Evolutionary conservation across 2,329 filamentous ascomycete species (phyloP).

Genomic region (Xylaria sp.): DNA sequence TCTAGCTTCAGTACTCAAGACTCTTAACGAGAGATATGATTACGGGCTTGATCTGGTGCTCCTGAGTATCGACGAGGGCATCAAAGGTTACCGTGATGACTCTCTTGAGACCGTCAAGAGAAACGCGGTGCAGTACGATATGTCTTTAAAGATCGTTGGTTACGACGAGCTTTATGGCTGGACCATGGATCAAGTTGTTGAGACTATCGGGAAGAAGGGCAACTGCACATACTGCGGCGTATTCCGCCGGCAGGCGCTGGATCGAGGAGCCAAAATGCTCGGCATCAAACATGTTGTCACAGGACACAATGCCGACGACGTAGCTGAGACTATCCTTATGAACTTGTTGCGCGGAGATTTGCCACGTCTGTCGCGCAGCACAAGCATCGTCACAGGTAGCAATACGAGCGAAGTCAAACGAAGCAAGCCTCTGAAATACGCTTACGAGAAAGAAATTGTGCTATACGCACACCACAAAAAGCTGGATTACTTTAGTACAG

Average conservation of each 20-base stretch:
- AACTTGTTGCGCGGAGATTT: conserved; percentile 91
- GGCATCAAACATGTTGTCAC: conserved; percentile 94
- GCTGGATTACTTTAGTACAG: conserved; percentile 96
- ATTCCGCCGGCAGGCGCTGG: conserved; percentile 90
- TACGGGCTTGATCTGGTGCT: conserved; percentile 87
- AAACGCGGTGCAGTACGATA: conserved; percentile 87
- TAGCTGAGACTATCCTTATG: conserved; percentile 98
- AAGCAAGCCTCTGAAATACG: conserved; percentile 96
- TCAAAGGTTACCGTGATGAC: conserved; percentile 95
- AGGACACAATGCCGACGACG: conserved; percentile 96
- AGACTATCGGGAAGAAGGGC: conserved; percentile 94
- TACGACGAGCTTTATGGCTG: conserved; percentile 96
- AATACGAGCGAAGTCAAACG: conserved; percentile 86
- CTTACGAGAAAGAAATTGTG: conserved; percentile 99
- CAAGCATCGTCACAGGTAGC: conserved; percentile 83
- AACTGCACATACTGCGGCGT: conserved; percentile 99
- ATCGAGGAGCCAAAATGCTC: conserved; percentile 86
- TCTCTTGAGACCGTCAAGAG: conserved; percentile 95
- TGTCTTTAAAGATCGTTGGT: conserved; percentile 89
- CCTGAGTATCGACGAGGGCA: conserved; percentile 94
- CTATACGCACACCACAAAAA: conserved; percentile 97
- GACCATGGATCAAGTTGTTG: conserved; percentile 99
- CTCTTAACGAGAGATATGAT: conserved; percentile 84
- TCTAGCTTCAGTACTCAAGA: conserved; percentile 91
- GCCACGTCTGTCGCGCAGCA: conserved; percentile 83